Conservation (phyloP, 495 filamentous ascomycete genomes). For the Penicillium bovifimosum region DNA sequence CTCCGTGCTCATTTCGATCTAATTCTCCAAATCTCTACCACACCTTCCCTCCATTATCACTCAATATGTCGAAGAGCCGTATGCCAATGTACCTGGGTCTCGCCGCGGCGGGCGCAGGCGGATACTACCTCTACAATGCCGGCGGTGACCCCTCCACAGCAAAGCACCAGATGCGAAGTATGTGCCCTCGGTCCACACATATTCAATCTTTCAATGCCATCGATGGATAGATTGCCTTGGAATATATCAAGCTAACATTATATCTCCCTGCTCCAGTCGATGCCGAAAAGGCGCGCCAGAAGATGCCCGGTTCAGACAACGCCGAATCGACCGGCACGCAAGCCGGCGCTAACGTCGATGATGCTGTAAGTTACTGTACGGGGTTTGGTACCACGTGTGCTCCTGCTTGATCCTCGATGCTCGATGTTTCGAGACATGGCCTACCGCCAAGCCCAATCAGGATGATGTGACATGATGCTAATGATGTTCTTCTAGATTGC, state of each 20-base stretch:
- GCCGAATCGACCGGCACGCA: conserved; percentile 48
- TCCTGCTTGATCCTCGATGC: not conserved
- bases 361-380: conserved; percentile 42
- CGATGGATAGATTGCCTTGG: not conserved
- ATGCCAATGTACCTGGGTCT: conserved; percentile 54
- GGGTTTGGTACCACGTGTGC: not conserved
- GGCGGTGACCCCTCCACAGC: conserved; percentile 79
- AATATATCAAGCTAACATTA: conserved; percentile 8
- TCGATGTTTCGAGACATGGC: not conserved
- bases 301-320: conserved; percentile 48
- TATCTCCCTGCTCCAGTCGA: conserved; percentile 40
- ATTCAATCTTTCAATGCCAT: not conserved
- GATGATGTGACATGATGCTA: conserved; percentile 4
- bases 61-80: conserved; percentile 46
- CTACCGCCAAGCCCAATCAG: not conserved
- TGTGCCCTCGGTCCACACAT: conserved; percentile 10
- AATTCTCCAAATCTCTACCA: not conserved
- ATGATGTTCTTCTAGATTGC: conserved; percentile 44
- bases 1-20: not conserved
- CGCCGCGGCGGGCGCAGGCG: conserved; percentile 60
- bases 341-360: conserved; percentile 50
- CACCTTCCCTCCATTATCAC: not conserved
- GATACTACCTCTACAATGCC: conserved; percentile 88
- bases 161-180: conserved; percentile 77
- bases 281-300: conserved; percentile 58